Evolutionary conservation across 2,329 filamentous ascomycete genomes (phyloP).

Genomic region (Sclerotinia sclerotiorum): DNA sequence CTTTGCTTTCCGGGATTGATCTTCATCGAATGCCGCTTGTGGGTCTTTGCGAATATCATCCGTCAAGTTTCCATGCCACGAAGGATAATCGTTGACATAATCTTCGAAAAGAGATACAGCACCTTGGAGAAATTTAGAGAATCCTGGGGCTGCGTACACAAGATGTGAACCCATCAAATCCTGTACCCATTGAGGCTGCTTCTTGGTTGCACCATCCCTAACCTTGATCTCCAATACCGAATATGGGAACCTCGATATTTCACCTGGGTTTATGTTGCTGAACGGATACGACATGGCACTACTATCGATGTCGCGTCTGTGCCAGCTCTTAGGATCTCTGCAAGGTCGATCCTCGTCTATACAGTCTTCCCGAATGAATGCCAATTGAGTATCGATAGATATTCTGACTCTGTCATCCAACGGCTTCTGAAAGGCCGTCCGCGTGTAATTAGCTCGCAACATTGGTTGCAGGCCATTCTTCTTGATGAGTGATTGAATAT

Average conservation of each 20-base stretch:
- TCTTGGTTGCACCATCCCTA: conserved; percentile 62
- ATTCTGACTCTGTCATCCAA: conserved; percentile 87
- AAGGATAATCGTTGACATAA: conserved; percentile 91
- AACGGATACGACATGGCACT: conserved; percentile 84
- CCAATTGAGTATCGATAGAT: conserved; percentile 88
- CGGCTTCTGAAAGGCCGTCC: conserved; percentile 95
- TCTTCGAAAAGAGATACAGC: conserved; percentile 91
- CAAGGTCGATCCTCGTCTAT: conserved; percentile 83
- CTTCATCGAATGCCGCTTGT: conserved; percentile 83
- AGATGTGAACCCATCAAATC: conserved; percentile 92
- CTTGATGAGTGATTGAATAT: conserved; percentile 78
- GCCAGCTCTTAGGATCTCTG: conserved; percentile 85
- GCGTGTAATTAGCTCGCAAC: conserved; percentile 86
- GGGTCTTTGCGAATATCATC: conserved; percentile 93
- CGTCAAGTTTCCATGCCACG: conserved; percentile 91
- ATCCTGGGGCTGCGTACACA: conserved; percentile 82
- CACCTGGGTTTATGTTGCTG: conserved; percentile 80
- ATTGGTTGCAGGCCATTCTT: conserved; percentile 78
- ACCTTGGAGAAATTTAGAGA: conserved; percentile 97
- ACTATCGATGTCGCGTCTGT: conserved; percentile 85
- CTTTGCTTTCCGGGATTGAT: conserved; percentile 79
- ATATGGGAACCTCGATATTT: conserved; percentile 87
- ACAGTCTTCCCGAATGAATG: conserved; percentile 76
- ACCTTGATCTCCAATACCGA: conserved; percentile 92
- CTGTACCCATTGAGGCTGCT: conserved; percentile 80